Evolutionary conservation across 208 protist species (phyloP).

Genomic region (Wallacemonas sp.): DNA sequence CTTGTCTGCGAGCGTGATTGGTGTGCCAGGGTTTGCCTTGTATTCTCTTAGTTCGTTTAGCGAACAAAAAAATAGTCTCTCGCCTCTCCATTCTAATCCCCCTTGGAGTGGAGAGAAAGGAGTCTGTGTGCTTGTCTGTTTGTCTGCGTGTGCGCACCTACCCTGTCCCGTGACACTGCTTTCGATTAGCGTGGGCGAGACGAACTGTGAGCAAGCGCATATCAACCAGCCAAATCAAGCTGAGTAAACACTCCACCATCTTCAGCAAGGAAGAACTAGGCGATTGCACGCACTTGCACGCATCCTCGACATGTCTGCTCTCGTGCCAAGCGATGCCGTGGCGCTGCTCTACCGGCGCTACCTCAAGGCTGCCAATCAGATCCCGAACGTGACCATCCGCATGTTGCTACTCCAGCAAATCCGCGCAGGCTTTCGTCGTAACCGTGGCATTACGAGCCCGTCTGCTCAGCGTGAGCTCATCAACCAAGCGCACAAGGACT

Average conservation of each 20-base stretch:
- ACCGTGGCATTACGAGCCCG: slow-evolving; percentile 62
- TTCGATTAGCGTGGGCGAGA: too few species aligned
- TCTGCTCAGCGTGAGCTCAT: slow-evolving; percentile 85
- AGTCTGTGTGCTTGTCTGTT: too few species aligned
- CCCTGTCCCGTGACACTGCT: too few species aligned
- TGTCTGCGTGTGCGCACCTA: too few species aligned
- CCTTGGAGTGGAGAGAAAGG: too few species aligned
- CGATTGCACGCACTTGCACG: not conserved
- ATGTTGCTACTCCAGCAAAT: slow-evolving; percentile 88
- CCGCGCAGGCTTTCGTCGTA: slow-evolving; percentile 72
- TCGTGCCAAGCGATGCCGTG: slow-evolving; percentile 82
- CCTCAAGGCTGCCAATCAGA: slow-evolving; percentile 78
- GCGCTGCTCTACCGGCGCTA: slow-evolving; percentile 87
- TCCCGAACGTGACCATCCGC: slow-evolving; percentile 88
- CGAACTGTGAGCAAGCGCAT: too few species aligned
- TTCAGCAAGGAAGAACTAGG: not conserved
- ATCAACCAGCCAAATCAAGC: too few species aligned
- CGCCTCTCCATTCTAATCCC: too few species aligned
- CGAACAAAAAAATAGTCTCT: too few species aligned
- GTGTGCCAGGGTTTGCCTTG: too few species aligned
- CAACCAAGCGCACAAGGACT: slow-evolving; percentile 83
- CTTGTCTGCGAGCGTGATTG: too few species aligned
- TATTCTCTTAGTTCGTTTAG: too few species aligned
- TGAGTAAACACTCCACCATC: not conserved
- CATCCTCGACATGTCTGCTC: slow-evolving; percentile 60